Evolutionary conservation across 2,329 filamentous ascomycete species (phyloP).

Genomic region (Byssothecium circinans): DNA sequence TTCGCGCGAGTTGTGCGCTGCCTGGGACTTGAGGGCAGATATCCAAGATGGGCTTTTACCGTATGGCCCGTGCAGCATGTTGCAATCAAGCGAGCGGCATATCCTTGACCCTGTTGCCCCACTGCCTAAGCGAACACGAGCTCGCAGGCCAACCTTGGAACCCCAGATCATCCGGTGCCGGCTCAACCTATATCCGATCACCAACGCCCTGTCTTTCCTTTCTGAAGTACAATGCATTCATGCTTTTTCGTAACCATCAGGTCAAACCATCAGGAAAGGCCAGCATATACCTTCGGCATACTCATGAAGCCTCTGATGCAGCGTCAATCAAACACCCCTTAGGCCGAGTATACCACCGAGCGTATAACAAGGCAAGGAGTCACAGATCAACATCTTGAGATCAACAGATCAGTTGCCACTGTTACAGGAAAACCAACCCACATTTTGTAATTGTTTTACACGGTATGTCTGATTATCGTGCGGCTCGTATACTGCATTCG

Average conservation of each 20-base stretch:
- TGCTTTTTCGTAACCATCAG: too few relatives aligned
- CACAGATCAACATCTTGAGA: not conserved
- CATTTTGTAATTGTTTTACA: too few relatives aligned
- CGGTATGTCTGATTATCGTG: not conserved
- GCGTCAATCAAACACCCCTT: too few relatives aligned
- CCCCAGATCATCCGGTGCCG: slow-evolving; percentile 5
- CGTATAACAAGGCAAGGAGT: not conserved
- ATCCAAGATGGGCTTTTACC: too few relatives aligned
- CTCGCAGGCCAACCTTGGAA: not conserved
- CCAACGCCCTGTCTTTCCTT: too few relatives aligned
- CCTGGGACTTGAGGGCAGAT: not conserved
- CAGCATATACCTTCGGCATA: too few relatives aligned
- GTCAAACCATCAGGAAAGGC: not conserved
- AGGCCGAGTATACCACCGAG: not conserved
- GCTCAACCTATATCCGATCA: slow-evolving; percentile 11
- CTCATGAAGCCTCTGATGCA: not conserved
- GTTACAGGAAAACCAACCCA: too few relatives aligned
- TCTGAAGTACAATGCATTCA: too few relatives aligned
- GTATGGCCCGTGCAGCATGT: slow-evolving; percentile 1
- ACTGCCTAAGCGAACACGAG: slow-evolving; percentile 3
- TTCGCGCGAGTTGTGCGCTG: not conserved
- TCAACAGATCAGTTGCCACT: not conserved
- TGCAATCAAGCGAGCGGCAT: slow-evolving; percentile 1
- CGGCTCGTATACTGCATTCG: not conserved
- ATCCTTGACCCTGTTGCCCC: not conserved